These are phyloP conservation scores for Cercophora scortea DNA, from an alignment of 495 filamentous ascomycete genomes.

Conservation along the genomic window DNA sequence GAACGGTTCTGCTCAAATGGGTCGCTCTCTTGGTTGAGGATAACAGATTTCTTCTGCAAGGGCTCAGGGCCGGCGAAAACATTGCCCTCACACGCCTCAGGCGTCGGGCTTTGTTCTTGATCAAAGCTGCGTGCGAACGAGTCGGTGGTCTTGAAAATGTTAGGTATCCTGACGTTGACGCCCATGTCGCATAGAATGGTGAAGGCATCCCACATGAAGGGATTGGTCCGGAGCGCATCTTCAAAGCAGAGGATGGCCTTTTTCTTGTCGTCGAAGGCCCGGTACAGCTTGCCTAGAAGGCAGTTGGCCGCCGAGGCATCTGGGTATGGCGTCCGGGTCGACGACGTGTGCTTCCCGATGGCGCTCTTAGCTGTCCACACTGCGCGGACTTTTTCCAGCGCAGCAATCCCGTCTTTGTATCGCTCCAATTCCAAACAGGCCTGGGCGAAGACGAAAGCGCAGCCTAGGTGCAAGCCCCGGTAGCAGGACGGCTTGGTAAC, in stretches of 20 bases:
- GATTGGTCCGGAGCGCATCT: slow-evolving; percentile 80
- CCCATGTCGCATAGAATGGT: slow-evolving; percentile 62
- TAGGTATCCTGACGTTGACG: slow-evolving; percentile 63
- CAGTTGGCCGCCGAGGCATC: slow-evolving; percentile 77
- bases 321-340: slow-evolving; percentile 62
- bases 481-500: slow-evolving; percentile 54
- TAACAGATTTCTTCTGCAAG: slow-evolving; percentile 26
- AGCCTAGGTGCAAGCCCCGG: slow-evolving; percentile 70
- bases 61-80: slow-evolving; percentile 19
- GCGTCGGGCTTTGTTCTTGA: slow-evolving; percentile 17
- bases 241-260: slow-evolving; percentile 80
- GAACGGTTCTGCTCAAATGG: slow-evolving; percentile 34
- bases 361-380: slow-evolving; percentile 64
- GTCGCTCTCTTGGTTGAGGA: slow-evolving; percentile 31
- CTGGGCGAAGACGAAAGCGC: slow-evolving; percentile 86
- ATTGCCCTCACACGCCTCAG: slow-evolving; percentile 23
- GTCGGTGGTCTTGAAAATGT: slow-evolving; percentile 72
- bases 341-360: slow-evolving; percentile 67
- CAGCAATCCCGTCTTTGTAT: slow-evolving; percentile 69
- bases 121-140: slow-evolving; percentile 32
- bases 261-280: slow-evolving; percentile 67
- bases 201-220: slow-evolving; percentile 98
- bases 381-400: slow-evolving; percentile 65
- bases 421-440: slow-evolving; percentile 72
- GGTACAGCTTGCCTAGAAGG: slow-evolving; percentile 80